Evolutionary conservation across 108 stramenopile genomes (phyloP), one percentile per base, ranked within the genome.

Genomic region (Cylindrotheca closterium): DNA sequence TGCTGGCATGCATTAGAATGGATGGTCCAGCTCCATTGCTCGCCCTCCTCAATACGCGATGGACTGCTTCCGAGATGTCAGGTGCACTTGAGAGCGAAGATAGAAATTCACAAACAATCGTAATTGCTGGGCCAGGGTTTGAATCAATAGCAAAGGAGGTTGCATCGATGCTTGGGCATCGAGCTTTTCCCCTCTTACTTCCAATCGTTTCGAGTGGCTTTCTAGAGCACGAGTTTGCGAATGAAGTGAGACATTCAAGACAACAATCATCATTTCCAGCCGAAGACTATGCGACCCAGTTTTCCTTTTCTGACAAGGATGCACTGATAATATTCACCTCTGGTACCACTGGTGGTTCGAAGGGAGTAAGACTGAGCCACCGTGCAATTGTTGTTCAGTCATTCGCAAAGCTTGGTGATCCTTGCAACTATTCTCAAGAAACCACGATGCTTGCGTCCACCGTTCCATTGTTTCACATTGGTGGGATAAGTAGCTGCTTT

Each of bases 401-500:
- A 18, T 30, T 58, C 54, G 87, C 88, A 55, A 94, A 94, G 63
- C 60, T 73, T 4, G 46, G 60, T 17, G 47, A 48, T 19, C 89
- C 93, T 23, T 89, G 86, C 52, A 24, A 50, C 31, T 94, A 92
- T 56, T 76, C 76, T 42, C 21, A 18, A 22, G 26, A 57, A 0
- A 91, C 91, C 12, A 42, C 45, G 32, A 72, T 90, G 63, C 63
- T 86, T 34, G 88, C 92, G n/a, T 79, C 87, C 3, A 90, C 92
- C 2, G 87, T 95, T 0, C 95, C 96, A n/a, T 72, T 94, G 54
- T 97, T 88, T 81, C 96, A 97, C 63, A 83, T 97, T 33, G 96
- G 93, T 19, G 96, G 96, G 1, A 34, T 97, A 1, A 91, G 76
- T 56, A 81, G 92, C 29, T 60, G 81, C 23, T 60, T 97, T 2